Evolutionary conservation across 306 rosid species (phyloP).

Genomic region (Vigna reflexopilosa): DNA sequence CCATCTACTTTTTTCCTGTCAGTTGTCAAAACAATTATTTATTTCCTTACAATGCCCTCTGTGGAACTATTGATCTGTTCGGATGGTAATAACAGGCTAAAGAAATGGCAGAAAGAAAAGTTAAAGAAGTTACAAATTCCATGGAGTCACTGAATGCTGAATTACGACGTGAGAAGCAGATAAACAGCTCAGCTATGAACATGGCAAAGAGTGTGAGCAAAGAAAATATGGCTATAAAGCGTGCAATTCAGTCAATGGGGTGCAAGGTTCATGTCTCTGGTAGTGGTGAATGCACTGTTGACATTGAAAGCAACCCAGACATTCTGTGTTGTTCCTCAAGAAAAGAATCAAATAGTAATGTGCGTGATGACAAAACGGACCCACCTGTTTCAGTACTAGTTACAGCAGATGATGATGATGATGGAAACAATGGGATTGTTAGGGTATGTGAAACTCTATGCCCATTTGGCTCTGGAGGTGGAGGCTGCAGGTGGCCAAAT

Average conservation of each 20-base stretch:
- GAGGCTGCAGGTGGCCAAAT: slow-evolving; percentile 92
- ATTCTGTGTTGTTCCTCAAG: slow-evolving; percentile 46
- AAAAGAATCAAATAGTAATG: slow-evolving; percentile 49
- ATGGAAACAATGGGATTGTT: slow-evolving; percentile 51
- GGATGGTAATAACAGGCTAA: slow-evolving; percentile 67
- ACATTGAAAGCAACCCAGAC: slow-evolving; percentile 63
- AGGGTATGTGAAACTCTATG: slow-evolving; percentile 79
- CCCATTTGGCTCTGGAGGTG: slow-evolving; percentile 71
- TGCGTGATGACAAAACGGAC: slow-evolving; percentile 57
- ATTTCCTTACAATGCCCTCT: slow-evolving; percentile 19
- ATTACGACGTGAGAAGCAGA: slow-evolving; percentile 67
- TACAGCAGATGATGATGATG: slow-evolving; percentile 53
- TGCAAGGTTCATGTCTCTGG: slow-evolving; percentile 80
- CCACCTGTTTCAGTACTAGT: slow-evolving; percentile 58
- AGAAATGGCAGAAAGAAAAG: slow-evolving; percentile 82
- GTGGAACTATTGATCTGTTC: slow-evolving; percentile 28
- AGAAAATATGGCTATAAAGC: slow-evolving; percentile 80
- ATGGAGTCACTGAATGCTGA: slow-evolving; percentile 75
- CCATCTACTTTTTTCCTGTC: slow-evolving; percentile 8
- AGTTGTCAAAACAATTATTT: slow-evolving; percentile 28
- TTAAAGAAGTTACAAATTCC: slow-evolving; percentile 59
- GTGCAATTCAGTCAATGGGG: slow-evolving; percentile 88
- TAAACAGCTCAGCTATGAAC: slow-evolving; percentile 67
- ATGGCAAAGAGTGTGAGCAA: slow-evolving; percentile 62
- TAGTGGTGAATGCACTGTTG: slow-evolving; percentile 75